Evolutionary conservation across 345 rosid genomes (phyloP).

Genomic region (Psidium friedrichsthalianum): DNA sequence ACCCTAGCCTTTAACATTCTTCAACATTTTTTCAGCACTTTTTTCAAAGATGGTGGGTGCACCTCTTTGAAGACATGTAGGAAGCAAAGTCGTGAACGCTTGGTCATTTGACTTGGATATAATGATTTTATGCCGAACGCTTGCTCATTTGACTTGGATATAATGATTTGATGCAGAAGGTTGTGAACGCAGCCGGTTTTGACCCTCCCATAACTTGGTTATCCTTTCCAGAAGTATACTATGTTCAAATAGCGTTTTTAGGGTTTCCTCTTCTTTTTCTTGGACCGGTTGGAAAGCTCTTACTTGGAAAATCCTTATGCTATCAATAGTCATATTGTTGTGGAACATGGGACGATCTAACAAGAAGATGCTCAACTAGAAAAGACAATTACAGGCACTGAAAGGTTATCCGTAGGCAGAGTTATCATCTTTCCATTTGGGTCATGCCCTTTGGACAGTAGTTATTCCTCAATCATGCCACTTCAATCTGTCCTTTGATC

Average conservation of each 20-base stretch:
- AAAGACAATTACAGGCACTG: rapidly evolving
- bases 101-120: neutral
- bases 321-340: neutral
- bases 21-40: too few species aligned
- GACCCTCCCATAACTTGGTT: neutral
- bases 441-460: neutral
- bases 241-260: neutral
- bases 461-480: neutral
- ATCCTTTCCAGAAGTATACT: neutral
- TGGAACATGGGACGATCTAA: neutral
- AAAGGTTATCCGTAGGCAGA: neutral
- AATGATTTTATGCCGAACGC: neutral
- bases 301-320: rapidly evolving
- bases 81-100: rapidly evolving
- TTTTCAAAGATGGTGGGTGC: neutral
- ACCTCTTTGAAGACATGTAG: neutral
- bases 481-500: neutral
- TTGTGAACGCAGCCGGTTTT: rapidly evolving
- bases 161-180: neutral
- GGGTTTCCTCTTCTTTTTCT: too few species aligned
- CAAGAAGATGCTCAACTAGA: neutral
- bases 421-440: neutral
- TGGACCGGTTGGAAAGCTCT: rapidly evolving
- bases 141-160: too few species aligned
- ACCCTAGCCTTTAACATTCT: neutral